Conservation (phyloP, 2,329 filamentous ascomycete genomes). For the Trichoderma gracile region DNA sequence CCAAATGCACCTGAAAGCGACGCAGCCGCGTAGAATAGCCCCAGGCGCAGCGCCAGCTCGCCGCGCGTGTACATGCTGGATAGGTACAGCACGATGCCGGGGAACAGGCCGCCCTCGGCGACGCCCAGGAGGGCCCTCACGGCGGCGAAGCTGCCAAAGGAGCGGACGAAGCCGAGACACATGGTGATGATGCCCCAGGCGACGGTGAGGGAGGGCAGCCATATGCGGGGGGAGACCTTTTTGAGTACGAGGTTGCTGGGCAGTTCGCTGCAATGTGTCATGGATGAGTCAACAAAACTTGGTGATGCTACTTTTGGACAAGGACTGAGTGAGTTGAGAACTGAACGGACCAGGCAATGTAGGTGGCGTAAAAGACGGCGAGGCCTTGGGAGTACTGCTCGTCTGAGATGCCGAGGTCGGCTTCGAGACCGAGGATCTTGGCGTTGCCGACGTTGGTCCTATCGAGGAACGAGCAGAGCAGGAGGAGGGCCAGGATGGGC, state of each 20-base stretch:
- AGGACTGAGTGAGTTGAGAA: neutral
- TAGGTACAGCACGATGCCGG: constrained; percentile 68
- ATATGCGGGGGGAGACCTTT: constrained; percentile 59
- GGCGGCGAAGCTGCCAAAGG: constrained; percentile 58
- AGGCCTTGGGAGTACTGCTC: constrained; percentile 65
- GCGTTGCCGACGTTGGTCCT: constrained; percentile 75
- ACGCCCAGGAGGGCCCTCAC: constrained; percentile 63
- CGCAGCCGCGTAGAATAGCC: constrained; percentile 67
- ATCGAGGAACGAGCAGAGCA: constrained; percentile 65
- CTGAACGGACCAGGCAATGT: constrained; percentile 54
- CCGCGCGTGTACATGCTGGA: constrained; percentile 61
- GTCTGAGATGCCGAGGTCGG: constrained; percentile 58
- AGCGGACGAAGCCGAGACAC: constrained; percentile 56
- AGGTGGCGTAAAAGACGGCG: constrained; percentile 65
- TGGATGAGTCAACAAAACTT: neutral
- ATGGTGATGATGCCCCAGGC: constrained; percentile 61
- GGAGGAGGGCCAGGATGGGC: constrained; percentile 63
- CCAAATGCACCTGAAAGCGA: constrained; percentile 63
- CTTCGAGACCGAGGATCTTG: constrained; percentile 62
- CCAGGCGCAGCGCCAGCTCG: constrained; percentile 63
- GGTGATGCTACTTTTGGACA: neutral
- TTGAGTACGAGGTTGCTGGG: constrained; percentile 66
- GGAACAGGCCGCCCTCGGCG: constrained; percentile 65
- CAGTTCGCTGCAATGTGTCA: constrained; percentile 51
- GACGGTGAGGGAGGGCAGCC: constrained; percentile 58